phyloP scores from a whole-genome alignment of 2,329 filamentous ascomycete species.

The Hymenoscyphus repandus region DNA sequence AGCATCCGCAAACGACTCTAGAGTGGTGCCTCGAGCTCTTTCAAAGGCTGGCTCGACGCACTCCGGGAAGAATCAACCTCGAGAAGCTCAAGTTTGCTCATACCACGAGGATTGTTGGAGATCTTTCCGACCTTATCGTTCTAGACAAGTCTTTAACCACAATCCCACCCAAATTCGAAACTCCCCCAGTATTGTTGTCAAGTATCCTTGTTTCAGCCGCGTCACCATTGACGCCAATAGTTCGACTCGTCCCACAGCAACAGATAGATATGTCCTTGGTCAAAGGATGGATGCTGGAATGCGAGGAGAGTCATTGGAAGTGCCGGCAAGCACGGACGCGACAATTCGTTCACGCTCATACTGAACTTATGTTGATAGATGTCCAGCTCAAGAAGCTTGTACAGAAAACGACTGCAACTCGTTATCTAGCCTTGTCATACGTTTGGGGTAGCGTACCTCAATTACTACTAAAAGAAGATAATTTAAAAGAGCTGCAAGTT shows the following conservation, averaged over 20 bases:
- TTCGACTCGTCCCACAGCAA: neutral
- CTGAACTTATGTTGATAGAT: neutral
- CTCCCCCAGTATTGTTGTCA: neutral
- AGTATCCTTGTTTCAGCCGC: neutral
- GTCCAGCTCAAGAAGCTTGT: neutral
- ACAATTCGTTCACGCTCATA: neutral
- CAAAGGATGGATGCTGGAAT: neutral
- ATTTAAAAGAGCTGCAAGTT: neutral
- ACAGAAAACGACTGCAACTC: neutral
- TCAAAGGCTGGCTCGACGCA: too few relatives aligned
- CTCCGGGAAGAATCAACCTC: too few relatives aligned
- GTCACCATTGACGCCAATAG: neutral
- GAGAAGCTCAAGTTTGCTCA: too few relatives aligned
- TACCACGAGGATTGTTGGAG: too few relatives aligned
- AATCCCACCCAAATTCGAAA: neutral
- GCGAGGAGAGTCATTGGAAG: neutral
- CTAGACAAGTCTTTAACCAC: too few relatives aligned
- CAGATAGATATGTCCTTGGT: neutral
- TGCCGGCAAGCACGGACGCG: neutral
- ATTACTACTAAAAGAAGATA: neutral
- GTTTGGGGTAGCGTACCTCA: neutral
- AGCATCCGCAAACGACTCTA: too few relatives aligned
- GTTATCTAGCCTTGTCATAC: neutral
- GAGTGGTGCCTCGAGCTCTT: too few relatives aligned
- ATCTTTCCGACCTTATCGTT: too few relatives aligned